Evolutionary conservation across 2,329 filamentous ascomycete genomes (phyloP), one percentile per base, ranked within the genome.

Genomic region (Whalleya microplaca): DNA sequence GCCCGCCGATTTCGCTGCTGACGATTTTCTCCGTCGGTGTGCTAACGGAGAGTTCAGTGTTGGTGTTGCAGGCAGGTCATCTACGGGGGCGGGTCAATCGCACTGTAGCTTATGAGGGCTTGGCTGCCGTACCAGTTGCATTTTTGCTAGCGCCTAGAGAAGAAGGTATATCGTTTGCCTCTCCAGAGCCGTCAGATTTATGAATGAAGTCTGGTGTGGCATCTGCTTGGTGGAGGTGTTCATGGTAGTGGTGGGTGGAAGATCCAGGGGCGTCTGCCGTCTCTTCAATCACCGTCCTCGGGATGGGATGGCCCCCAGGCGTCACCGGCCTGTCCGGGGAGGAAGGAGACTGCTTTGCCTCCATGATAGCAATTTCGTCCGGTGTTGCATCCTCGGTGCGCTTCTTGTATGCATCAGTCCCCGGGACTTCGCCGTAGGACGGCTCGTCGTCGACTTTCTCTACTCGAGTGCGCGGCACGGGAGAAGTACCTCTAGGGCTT

Each of bases 371-470:
- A 65, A 87, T 83, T 72, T 87, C 81, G 64, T 88, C 84, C 16
- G 85, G 84, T 46, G 77, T 74, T 14, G 84, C 84, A 69, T 88
- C 84, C 27, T 77, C 77, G 56, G 80, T 79, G 64, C 84, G 78
- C 71, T 80, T 76, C 40, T 79, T 70, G 66, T 86, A 83, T 12
- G 83, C 83, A 51, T 81, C 78, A 4, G 84, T 87, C 32, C 83
- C 84, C 1, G 84, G 84, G 41, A 87, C 81, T 71, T 88, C 83
- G 58, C 84, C 85, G 64, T 87, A 80, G 41, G 83, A 80, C 14
- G 80, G 78, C 67, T 82, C 78, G 63, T 84, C 76, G 66, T 84
- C 80, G 55, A 86, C 76, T 72, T 80, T 84, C 68, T 87, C 83
- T 32, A 86, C 78, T 51, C 83, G 74, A 21, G 82, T 85, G 59